Percentiles rank a stretch among this genome's conserved stretches.
phyloP scores from a whole-genome alignment of 495 filamentous ascomycete species.

The Penicillium verhagenii region DNA sequence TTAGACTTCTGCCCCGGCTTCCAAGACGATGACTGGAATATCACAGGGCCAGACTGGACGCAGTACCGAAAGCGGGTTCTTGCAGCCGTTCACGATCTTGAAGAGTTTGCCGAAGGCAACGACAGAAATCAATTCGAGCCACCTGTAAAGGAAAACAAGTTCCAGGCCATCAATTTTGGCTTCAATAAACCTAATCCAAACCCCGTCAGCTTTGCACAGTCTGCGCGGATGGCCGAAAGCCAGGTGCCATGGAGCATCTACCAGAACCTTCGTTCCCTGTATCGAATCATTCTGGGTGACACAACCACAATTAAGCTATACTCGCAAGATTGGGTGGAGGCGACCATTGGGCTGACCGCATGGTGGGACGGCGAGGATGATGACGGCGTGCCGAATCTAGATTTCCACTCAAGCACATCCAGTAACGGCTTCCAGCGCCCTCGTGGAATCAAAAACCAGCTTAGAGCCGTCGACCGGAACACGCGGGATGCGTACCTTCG shows the following conservation, averaged over 20 bases:
- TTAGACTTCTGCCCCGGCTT: slow-evolving; percentile 70
- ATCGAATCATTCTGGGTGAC: slow-evolving; percentile 72
- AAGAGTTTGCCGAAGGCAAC: slow-evolving; percentile 71
- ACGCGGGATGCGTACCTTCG: slow-evolving; percentile 51
- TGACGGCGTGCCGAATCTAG: slow-evolving; percentile 20
- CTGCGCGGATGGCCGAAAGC: slow-evolving; percentile 74
- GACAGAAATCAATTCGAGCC: slow-evolving; percentile 39
- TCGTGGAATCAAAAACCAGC: slow-evolving; percentile 19
- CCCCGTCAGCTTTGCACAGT: slow-evolving; percentile 50
- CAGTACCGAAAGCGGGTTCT: slow-evolving; percentile 70
- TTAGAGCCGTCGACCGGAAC: slow-evolving; percentile 41
- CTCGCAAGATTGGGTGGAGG: slow-evolving; percentile 85
- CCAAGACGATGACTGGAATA: slow-evolving; percentile 67
- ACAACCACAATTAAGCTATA: slow-evolving; percentile 64
- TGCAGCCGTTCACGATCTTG: slow-evolving; percentile 63
- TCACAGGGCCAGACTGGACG: slow-evolving; percentile 71
- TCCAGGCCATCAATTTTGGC: slow-evolving; percentile 57
- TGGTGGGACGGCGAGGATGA: slow-evolving; percentile 87
- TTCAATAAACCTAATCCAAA: slow-evolving; percentile 34
- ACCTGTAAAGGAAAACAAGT: slow-evolving; percentile 34
- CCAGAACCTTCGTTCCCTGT: slow-evolving; percentile 70
- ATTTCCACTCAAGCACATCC: slow-evolving; percentile 24
- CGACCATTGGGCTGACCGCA: slow-evolving; percentile 70
- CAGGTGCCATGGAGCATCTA: slow-evolving; percentile 85
- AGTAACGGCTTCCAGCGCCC: slow-evolving; percentile 29